Base-by-base conservation (phyloP, 2,329 filamentous ascomycete species). In the Sclerotiophoma versabilis region DNA sequence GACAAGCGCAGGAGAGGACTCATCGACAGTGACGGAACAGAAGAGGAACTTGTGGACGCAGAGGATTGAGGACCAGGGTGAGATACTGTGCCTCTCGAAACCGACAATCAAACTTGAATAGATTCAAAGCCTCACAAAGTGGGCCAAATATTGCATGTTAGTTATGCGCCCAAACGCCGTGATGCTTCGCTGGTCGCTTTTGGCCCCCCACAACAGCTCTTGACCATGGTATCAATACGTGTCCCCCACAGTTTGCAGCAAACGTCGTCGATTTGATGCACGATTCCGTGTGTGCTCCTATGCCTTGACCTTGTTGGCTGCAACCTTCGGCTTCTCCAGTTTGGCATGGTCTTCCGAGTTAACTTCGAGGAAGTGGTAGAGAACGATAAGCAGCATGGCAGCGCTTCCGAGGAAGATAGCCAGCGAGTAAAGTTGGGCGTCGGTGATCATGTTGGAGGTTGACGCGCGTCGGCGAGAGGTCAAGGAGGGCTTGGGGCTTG, bases 361-460 rank as follows among this genome's bases (percentile, higher is more conserved):
- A 80, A 96, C 85, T 76, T 98, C 93, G 69, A 99, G 87, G 79
- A 96, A 98, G 77, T 98, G 92, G 79, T 99, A 98, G 23, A 96
- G 79, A 25, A 99, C 87, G 63, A 98, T 97, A 58, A 99, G 84
- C 37, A 97, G 81, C 91, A 98, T 93, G 60, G 93, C 87, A 33
- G 88, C 85, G 49, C 87, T 90, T 79, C 95, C 95, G 56, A 99
- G 90, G 76, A 97, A 93, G 75, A 98, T 87, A 76, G 95, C 93
- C 25, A 99, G 86, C 59, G 85, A 85, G 83, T 98, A 97, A 69
- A 99, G 88, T 63, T 95, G 88, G 75, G 84, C 81, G 86, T 99
- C 95, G 75, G 93, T 89, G 75, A 99, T 98, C 95, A 99, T 99
- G 42, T 69, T 90, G 80, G 67, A 34, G 26, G 44, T 58, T 81